These are phyloP conservation scores for Holtermanniella nyarrowii DNA, from an alignment of 768 basidiomycete genomes.

Conservation along the genomic window DNA sequence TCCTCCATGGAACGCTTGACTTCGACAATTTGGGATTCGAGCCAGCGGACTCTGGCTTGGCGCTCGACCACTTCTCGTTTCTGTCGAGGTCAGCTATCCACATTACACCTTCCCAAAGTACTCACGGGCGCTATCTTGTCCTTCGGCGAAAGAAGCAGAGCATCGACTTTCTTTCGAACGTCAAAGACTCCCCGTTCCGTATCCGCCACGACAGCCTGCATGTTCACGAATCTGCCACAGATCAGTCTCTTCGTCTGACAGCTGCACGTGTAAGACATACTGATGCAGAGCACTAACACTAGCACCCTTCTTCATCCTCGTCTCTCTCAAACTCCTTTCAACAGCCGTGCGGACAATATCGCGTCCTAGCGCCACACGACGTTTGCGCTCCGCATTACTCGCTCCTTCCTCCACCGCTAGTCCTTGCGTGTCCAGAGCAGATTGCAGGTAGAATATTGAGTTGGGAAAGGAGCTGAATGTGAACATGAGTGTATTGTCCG, in stretches of 20 bases:
- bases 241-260: not conserved
- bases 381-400: constrained; percentile 48
- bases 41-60: constrained; percentile 49
- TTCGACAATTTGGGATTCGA: constrained; percentile 44
- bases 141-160: constrained; percentile 1
- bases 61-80: constrained; percentile 61
- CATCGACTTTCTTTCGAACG: constrained; percentile 40
- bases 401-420: constrained; percentile 31
- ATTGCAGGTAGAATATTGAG: constrained; percentile 14
- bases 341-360: constrained; percentile 16
- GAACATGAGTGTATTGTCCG: constrained; percentile 25
- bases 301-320: constrained; percentile 38
- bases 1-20: constrained; percentile 46
- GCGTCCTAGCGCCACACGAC: constrained; percentile 3
- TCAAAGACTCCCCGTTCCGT: constrained; percentile 41
- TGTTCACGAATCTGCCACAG: constrained; percentile 42
- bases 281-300: constrained; percentile 47
- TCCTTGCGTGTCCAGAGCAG: not conserved
- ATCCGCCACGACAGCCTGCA: constrained; percentile 44
- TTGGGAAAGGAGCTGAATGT: constrained; percentile 13
- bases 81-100: constrained; percentile 42
- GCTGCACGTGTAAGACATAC: constrained; percentile 40
- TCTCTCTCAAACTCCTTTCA: constrained; percentile 38
- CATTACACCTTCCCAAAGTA: constrained; percentile 43
- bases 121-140: constrained; percentile 46